phyloP scores from a whole-genome alignment of 2,329 filamentous ascomycete genomes.

The Metarhizium guizhouense region DNA sequence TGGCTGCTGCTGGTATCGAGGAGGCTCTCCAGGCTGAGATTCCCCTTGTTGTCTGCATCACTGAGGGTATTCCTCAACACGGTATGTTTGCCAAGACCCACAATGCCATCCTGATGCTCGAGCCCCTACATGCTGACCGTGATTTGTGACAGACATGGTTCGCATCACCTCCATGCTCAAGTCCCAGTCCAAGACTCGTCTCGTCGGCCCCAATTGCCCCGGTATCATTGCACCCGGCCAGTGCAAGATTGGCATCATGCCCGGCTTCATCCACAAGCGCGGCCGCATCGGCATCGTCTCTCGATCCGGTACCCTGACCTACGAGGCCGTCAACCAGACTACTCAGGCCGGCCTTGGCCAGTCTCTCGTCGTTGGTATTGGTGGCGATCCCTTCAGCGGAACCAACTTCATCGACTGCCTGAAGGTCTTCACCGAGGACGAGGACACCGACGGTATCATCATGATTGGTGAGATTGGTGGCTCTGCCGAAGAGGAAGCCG shows the following conservation, averaged over 20 bases:
- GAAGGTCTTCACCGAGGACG: conserved; percentile 90
- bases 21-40: conserved; percentile 92
- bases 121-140: conserved; percentile 5
- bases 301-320: conserved; percentile 94
- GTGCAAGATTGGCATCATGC: conserved; percentile 99
- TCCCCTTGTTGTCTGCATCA: conserved; percentile 92
- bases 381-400: conserved; percentile 95
- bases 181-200: conserved; percentile 91
- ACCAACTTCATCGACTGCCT: conserved; percentile 99
- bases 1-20: conserved; percentile 92
- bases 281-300: conserved; percentile 98
- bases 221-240: conserved; percentile 91
- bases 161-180: conserved; percentile 97
- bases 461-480: conserved; percentile 99
- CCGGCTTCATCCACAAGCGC: conserved; percentile 99
- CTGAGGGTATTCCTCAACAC: conserved; percentile 95
- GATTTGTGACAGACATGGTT: conserved; percentile 70
- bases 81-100: conserved; percentile 44
- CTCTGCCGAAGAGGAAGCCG: conserved; percentile 93
- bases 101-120: not conserved
- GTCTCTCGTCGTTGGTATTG: conserved; percentile 96
- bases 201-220: conserved; percentile 96
- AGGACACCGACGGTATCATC: conserved; percentile 97
- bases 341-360: conserved; percentile 94
- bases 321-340: conserved; percentile 99